Evolutionary conservation across 352 stramenopile species (phyloP).

Genomic region (Phytophthora hybrid): DNA sequence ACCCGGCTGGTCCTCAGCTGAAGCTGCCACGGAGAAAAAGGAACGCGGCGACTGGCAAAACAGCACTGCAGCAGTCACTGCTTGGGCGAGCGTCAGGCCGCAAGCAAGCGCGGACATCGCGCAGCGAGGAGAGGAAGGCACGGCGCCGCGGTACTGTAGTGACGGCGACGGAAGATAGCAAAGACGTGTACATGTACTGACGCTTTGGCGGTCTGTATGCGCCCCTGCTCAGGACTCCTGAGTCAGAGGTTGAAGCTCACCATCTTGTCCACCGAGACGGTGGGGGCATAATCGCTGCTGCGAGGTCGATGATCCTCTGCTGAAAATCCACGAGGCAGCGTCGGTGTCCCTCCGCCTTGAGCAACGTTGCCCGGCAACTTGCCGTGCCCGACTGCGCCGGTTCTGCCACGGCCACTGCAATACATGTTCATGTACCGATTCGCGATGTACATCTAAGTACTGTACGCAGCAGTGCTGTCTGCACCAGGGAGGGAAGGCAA

Average conservation of each 20-base stretch:
- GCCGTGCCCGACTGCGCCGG: background rate
- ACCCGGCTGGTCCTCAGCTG: conserved; percentile 29
- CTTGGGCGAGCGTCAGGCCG: background rate
- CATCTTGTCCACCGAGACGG: conserved; percentile 26
- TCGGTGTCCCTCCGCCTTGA: background rate
- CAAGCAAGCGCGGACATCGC: background rate
- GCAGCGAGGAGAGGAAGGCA: conserved; percentile 5
- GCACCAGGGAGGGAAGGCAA: background rate
- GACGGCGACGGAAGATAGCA: conserved; percentile 14
- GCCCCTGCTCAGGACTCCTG: conserved; percentile 21
- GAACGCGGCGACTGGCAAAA: conserved; percentile 26
- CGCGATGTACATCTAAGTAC: background rate
- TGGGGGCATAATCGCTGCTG: conserved; percentile 19
- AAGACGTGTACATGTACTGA: too few relatives aligned
- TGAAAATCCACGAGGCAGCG: conserved; percentile 14
- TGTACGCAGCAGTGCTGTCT: too few relatives aligned
- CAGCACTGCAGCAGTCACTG: background rate
- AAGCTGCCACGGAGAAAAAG: conserved; percentile 8
- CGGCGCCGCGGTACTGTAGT: background rate
- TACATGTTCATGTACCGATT: conserved; percentile 5
- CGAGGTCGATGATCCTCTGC: conserved; percentile 15
- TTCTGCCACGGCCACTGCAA: conserved; percentile 12
- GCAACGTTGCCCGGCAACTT: background rate
- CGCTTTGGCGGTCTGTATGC: background rate
- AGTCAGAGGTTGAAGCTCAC: background rate